Base-by-base conservation (phyloP, 2,329 filamentous ascomycete species). In the Aspergillaceae sp. region DNA sequence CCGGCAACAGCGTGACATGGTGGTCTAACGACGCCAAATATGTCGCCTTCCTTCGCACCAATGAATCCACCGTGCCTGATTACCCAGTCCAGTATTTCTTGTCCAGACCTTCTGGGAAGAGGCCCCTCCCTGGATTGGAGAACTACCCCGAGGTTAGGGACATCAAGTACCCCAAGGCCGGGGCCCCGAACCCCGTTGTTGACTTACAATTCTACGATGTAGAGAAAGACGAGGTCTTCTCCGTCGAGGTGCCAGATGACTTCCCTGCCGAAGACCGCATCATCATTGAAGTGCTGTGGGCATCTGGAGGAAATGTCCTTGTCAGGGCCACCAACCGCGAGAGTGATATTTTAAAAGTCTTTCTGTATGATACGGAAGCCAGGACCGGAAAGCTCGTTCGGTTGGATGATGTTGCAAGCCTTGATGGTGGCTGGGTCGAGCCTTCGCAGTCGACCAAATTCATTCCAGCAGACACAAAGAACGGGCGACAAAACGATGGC, bases 371-470 rank as follows among this genome's bases (percentile, higher is more conserved):
- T 61, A 86, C 92, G 4, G 69, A 73, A 26, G 71, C 75, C 3
- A 83, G 88, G 41, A 82, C 78, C 19, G 90, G 87, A 29, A 86
- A 84, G 64, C 84, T 86, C 0, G 82, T 96, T 41, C 78, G 91
- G 52, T 84, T 82, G 19, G 78, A 87, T 42, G 82, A 98, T 64
- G 81, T 96, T 42, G 79, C 82, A 53, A 76, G 84, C 47, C 74
- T 96, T n/a, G 92, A 98, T 63, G 90, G 90, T 26, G 94, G 92
- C 32, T 98, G 92, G 92, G 91, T 96, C 57, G 92, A 98, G 68
- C 87, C 95, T 37, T 87, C 88, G 1, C 84, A 95, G 57, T 80
- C 84, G 37, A 95, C 90, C 3, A 82, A 74, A 9, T 97, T 85
- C 61, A 83, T 98, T 47, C 92, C 92, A 2, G 86, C 88, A 3